phyloP scores from a whole-genome alignment of 1,284 basidiomycete genomes.

The Sporisorium iseilematis-ciliati region DNA sequence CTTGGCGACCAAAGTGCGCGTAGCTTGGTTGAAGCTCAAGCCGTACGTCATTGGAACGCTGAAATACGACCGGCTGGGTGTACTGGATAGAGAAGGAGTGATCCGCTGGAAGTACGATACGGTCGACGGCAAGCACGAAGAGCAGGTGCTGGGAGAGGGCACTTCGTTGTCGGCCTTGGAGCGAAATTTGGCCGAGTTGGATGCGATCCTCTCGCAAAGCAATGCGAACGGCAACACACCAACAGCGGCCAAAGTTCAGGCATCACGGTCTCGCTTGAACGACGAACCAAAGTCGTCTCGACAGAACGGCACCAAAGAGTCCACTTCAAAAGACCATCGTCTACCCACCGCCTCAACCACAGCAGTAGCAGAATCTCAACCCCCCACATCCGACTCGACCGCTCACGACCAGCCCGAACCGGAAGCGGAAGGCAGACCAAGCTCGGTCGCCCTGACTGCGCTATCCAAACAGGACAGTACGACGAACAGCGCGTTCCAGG shows the following conservation, averaged over 20 bases:
- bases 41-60: slow-evolving; percentile 61
- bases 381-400: neutral
- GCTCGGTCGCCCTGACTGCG: slow-evolving; percentile 18
- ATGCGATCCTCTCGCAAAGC: slow-evolving; percentile 19
- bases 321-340: neutral
- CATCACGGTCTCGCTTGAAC: slow-evolving; percentile 10
- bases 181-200: slow-evolving; percentile 51
- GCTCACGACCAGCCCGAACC: neutral
- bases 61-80: slow-evolving; percentile 54
- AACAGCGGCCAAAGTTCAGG: slow-evolving; percentile 11
- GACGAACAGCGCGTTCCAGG: slow-evolving; percentile 24
- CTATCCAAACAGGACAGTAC: slow-evolving; percentile 21
- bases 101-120: slow-evolving; percentile 57
- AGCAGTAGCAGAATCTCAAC: neutral
- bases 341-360: neutral
- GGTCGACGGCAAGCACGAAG: slow-evolving; percentile 50
- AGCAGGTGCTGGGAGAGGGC: slow-evolving; percentile 57
- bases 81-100: slow-evolving; percentile 47
- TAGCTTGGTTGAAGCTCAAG: slow-evolving; percentile 59
- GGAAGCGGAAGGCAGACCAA: slow-evolving; percentile 22
- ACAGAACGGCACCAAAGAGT: slow-evolving; percentile 6
- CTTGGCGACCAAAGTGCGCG: slow-evolving; percentile 60
- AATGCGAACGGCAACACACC: neutral
- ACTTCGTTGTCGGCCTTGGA: slow-evolving; percentile 53
- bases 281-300: neutral